A percentile compares a stretch with the other conserved stretches of the same genome.
phyloP scores from a whole-genome alignment of 2,329 filamentous ascomycete genomes.

The Fusarium acutatum region DNA sequence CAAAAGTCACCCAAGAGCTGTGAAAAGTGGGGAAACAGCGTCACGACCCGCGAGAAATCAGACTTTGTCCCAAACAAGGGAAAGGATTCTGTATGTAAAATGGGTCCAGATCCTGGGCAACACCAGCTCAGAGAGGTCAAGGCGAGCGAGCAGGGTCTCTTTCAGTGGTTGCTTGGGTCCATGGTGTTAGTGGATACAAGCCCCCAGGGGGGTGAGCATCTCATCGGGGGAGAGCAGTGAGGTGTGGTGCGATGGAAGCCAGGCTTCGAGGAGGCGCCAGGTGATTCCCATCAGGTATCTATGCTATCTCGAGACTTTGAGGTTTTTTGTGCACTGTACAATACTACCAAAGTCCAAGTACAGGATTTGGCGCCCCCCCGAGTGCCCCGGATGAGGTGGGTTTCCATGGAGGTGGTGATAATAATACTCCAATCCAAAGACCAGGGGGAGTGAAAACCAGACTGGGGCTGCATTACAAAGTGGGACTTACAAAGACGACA shows the following conservation, averaged over 20 bases:
- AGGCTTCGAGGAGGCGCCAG: background rate
- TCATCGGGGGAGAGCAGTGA: background rate
- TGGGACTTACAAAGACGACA: slow-evolving; percentile 24
- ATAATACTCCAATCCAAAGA: slow-evolving; percentile 23
- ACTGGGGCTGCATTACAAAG: slow-evolving; percentile 6
- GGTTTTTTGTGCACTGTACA: slow-evolving; percentile 29
- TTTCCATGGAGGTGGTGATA: slow-evolving; percentile 16
- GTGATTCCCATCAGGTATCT: background rate
- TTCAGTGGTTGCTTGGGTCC: slow-evolving; percentile 25
- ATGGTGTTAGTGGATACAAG: slow-evolving; percentile 3
- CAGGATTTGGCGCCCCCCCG: background rate
- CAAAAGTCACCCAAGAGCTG: slow-evolving; percentile 36
- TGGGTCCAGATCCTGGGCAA: slow-evolving; percentile 20
- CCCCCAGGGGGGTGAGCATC: background rate
- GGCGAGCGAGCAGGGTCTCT: slow-evolving; percentile 23
- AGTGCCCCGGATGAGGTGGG: slow-evolving; percentile 24
- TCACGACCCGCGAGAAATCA: slow-evolving; percentile 38
- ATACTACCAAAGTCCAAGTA: background rate
- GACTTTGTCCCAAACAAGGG: slow-evolving; percentile 25
- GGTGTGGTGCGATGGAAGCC: slow-evolving; percentile 7
- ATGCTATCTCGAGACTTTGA: slow-evolving; percentile 1
- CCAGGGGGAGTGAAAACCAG: slow-evolving; percentile 17
- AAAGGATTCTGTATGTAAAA: slow-evolving; percentile 14
- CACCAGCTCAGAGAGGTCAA: slow-evolving; percentile 13
- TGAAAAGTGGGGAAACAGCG: slow-evolving; percentile 41